Conservation (phyloP, 2,329 filamentous ascomycete genomes). For the Parafenestella ontariensis region DNA sequence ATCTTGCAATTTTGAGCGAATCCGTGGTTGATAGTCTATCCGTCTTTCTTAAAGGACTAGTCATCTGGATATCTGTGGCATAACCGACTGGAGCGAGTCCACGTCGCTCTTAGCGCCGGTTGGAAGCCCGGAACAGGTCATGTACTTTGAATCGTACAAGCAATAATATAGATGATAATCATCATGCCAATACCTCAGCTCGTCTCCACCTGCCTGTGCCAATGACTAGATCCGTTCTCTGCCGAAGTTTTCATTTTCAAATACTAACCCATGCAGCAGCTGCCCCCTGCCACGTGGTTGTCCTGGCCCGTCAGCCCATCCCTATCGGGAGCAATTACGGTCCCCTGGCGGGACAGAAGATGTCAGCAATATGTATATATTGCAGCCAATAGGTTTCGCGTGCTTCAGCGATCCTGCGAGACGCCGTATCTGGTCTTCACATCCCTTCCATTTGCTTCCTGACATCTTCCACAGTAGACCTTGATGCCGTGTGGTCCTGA, state of each 20-base stretch:
- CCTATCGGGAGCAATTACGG: conserved; percentile 16
- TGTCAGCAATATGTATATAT: conserved; percentile 34
- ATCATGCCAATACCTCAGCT: not conserved
- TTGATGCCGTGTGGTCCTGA: conserved; percentile 17
- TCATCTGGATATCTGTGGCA: conserved; percentile 6
- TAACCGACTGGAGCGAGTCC: conserved; percentile 2
- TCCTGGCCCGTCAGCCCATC: conserved; percentile 13
- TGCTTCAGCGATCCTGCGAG: conserved; percentile 34
- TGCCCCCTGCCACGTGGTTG: conserved; percentile 27
- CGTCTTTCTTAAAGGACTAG: conserved; percentile 5
- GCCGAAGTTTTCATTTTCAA: not conserved
- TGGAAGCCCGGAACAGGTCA: conserved; percentile 3
- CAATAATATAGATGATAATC: conserved; percentile 11
- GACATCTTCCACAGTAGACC: conserved; percentile 34
- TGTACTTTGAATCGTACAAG: conserved; percentile 3
- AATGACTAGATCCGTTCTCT: not conserved
- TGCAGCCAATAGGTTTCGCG: conserved; percentile 18
- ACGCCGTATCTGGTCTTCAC: conserved; percentile 31
- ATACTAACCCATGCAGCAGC: conserved; percentile 4
- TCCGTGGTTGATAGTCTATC: not conserved
- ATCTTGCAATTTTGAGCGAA: conserved; percentile 4
- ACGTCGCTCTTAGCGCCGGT: not conserved
- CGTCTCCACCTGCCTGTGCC: not conserved
- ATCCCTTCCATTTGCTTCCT: conserved; percentile 42
- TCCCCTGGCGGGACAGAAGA: conserved; percentile 16